Evolutionary conservation across 2,329 filamentous ascomycete genomes (phyloP), one percentile per base, ranked within the genome.

Genomic region (Neonectria neomacrospora): DNA sequence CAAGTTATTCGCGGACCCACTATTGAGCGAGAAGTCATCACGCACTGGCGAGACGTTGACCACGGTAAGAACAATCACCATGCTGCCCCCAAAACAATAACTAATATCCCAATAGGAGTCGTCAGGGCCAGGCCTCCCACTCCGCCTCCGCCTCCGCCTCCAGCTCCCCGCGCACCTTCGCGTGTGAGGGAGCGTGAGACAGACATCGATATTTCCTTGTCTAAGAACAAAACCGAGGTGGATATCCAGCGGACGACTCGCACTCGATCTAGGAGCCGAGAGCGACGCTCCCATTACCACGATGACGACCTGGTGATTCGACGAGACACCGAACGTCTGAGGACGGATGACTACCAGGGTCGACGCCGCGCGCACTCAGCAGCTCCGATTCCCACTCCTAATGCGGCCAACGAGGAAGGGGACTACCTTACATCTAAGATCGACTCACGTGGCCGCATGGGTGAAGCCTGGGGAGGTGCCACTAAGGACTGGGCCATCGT

Each of bases 11-110:
- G 88, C 44, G 89, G 90, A 20, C 93, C 93, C 34, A 91, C 90
- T 1, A 93, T 97, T 70, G 92, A 95, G 78, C 89, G 95, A 73
- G 92, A 97, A 75, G 89, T 97, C 62, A 94, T 96, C 68, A 96
- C 93, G 0, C 92, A 96, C 79, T 95, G 96, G 76, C 87, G 90
- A 61, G 91, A 95, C 74, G 91, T 96, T 71, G 92, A 97, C 74
- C 93, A 97, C 79, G 94, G 92, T 93, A 82, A 75, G 88, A 28
- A 41, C 8, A 23, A 37, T 12, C 9, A 34, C 9, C 7, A 48
- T 5, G 26, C 26, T 14, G 5, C 23, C 9, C 6, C n/a, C 8
- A 20, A 18, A n/a, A 14, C 37, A 44, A 32, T 2, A 63, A 41
- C 63, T 72, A 54, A 73, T 58, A 42, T 14, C 22, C 12, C 34